Evolutionary conservation across 2,329 filamentous ascomycete species (phyloP).

Genomic region (Zymoseptoria ardabiliae): DNA sequence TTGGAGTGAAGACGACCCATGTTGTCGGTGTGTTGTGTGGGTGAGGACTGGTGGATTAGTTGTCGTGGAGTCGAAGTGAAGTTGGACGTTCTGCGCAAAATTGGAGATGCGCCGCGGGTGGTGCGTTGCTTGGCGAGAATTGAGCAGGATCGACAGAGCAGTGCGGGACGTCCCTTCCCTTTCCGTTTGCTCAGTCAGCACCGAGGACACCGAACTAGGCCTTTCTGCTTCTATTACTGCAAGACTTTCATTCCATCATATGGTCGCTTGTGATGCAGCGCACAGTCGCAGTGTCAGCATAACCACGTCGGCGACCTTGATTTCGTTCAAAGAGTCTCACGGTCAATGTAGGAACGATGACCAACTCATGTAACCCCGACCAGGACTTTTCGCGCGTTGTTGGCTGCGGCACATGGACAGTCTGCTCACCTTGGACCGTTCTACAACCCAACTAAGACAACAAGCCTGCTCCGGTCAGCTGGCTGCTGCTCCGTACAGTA

Average conservation of each 20-base stretch:
- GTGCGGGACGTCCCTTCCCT: not conserved
- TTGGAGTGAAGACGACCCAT: slow-evolving; percentile 99
- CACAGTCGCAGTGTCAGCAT: too few relatives aligned
- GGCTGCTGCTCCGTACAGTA: too few relatives aligned
- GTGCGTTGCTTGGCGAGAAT: not conserved
- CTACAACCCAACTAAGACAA: not conserved
- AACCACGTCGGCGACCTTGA: too few relatives aligned
- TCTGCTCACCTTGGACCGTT: too few relatives aligned
- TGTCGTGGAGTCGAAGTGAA: not conserved
- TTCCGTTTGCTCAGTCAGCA: not conserved
- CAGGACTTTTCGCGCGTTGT: not conserved
- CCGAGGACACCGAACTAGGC: too few relatives aligned
- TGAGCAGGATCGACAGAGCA: not conserved
- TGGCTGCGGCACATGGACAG: not conserved
- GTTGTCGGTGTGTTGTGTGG: slow-evolving; percentile 37
- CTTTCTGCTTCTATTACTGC: too few relatives aligned
- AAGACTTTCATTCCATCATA: too few relatives aligned
- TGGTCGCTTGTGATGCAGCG: too few relatives aligned
- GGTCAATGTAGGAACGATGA: not conserved
- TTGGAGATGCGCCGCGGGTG: not conserved
- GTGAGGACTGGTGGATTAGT: not conserved
- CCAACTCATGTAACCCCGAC: not conserved
- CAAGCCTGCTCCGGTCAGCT: not conserved
- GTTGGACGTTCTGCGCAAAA: not conserved
- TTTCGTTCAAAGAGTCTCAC: not conserved